Conservation (phyloP, 78 protist genomes). For the Dictyostelium citrinum region DNA sequence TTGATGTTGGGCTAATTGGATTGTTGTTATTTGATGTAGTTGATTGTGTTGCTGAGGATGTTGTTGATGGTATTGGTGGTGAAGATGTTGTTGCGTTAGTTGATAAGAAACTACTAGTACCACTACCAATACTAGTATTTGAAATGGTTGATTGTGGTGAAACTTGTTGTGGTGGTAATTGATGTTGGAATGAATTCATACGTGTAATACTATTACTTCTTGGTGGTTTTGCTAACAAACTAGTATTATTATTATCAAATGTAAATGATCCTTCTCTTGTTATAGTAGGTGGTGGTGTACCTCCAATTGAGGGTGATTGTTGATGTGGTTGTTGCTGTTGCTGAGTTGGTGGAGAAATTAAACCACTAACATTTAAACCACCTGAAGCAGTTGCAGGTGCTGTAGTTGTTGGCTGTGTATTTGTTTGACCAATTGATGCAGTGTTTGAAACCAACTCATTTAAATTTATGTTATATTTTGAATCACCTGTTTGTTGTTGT, state of each 20-base stretch:
- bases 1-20: not conserved
- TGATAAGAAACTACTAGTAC: not conserved
- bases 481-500: not conserved
- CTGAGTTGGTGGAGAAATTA: not conserved
- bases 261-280: slow-evolving; percentile 1
- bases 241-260: not conserved
- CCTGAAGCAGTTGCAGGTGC: not conserved
- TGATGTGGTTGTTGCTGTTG: not conserved
- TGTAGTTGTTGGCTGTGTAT: not conserved
- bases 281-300: not conserved
- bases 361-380: not conserved
- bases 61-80: not conserved
- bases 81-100: not conserved
- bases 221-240: not conserved
- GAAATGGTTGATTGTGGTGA: slow-evolving; percentile 16
- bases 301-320: not conserved
- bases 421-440: not conserved
- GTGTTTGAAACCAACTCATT: slow-evolving; percentile 34
- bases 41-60: not conserved
- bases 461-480: slow-evolving; percentile 44
- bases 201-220: not conserved
- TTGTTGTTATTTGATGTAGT: not conserved
- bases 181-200: slow-evolving; percentile 18
- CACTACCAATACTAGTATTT: not conserved
- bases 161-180: not conserved